A percentile compares a stretch with the other conserved stretches of the same genome.
Evolutionary conservation across 2,329 filamentous ascomycete genomes (phyloP).

Genomic region (Malbranchea cinnamomea): DNA sequence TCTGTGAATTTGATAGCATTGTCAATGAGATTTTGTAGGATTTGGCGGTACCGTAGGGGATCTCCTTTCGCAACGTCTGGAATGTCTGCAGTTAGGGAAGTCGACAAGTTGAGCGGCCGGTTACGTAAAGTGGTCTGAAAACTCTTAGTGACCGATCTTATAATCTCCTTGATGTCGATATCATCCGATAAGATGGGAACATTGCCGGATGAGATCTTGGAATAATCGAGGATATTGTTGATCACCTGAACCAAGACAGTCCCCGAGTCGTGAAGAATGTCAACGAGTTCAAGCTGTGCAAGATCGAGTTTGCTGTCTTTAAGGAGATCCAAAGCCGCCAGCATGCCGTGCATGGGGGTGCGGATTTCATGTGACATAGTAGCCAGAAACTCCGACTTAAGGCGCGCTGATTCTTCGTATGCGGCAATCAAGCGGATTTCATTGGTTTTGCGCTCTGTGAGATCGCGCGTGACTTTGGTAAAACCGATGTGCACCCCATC

Average conservation of each 20-base stretch:
- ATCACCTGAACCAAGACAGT: conserved; percentile 45
- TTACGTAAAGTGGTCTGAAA: conserved; percentile 33
- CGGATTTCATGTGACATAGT: conserved; percentile 52
- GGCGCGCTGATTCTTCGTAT: conserved; percentile 46
- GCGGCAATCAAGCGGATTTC: conserved; percentile 41
- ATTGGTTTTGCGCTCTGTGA: conserved; percentile 40
- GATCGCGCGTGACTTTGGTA: conserved; percentile 43
- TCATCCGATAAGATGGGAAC: conserved; percentile 42
- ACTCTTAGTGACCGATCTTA: conserved; percentile 36
- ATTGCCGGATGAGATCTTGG: conserved; percentile 45
- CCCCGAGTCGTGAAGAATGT: conserved; percentile 45
- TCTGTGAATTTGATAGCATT: conserved; percentile 51
- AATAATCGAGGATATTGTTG: conserved; percentile 53
- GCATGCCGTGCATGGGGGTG: conserved; percentile 50
- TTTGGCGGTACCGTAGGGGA: conserved; percentile 44
- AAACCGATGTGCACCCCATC: conserved; percentile 40
- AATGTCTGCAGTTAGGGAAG: conserved; percentile 31
- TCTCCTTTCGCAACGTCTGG: conserved; percentile 40
- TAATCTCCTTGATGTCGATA: conserved; percentile 31
- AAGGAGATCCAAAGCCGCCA: conserved; percentile 43
- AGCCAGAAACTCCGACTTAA: conserved; percentile 47
- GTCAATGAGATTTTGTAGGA: conserved; percentile 46
- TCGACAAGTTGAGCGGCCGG: conserved; percentile 34
- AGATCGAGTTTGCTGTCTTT: conserved; percentile 38
- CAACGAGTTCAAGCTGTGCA: conserved; percentile 41